phyloP scores from a whole-genome alignment of 2,329 filamentous ascomycete species.

The Trichoderma sp. region DNA sequence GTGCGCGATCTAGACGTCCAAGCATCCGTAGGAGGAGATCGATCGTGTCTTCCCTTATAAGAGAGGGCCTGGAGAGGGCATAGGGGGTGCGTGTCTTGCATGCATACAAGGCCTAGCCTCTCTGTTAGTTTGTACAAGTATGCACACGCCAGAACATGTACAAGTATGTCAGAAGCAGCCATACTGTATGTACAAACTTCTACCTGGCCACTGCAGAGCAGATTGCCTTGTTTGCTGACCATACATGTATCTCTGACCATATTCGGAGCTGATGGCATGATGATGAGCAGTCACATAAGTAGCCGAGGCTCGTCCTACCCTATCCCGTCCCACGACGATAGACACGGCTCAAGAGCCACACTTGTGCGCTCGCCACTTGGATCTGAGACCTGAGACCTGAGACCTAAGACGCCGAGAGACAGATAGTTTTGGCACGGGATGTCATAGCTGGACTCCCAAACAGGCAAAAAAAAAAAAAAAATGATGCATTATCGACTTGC shows the following conservation, averaged over 20 bases:
- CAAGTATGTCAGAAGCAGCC: background rate
- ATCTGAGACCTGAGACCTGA: conserved; percentile 9
- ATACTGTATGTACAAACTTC: background rate
- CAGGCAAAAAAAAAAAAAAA: conserved; percentile 1
- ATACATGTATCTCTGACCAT: background rate
- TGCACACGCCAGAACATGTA: background rate
- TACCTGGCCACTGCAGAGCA: background rate
- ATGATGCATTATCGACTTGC: background rate
- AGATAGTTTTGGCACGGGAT: background rate
- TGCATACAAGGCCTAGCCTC: background rate
- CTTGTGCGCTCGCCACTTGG: conserved; percentile 2
- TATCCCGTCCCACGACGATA: background rate
- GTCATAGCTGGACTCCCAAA: background rate
- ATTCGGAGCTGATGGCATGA: background rate
- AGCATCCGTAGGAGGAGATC: background rate
- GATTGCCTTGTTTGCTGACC: background rate
- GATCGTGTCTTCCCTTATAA: background rate
- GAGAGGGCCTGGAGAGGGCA: background rate
- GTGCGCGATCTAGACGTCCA: background rate
- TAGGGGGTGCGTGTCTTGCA: conserved; percentile 5
- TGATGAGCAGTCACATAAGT: background rate
- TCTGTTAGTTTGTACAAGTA: conserved; percentile 3
- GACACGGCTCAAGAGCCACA: conserved; percentile 3
- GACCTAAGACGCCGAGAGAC: background rate
- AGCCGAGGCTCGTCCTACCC: background rate